These are phyloP conservation scores for Ceratocystis colombiana DNA, from an alignment of 2,329 filamentous ascomycete genomes.

Conservation along the genomic window DNA sequence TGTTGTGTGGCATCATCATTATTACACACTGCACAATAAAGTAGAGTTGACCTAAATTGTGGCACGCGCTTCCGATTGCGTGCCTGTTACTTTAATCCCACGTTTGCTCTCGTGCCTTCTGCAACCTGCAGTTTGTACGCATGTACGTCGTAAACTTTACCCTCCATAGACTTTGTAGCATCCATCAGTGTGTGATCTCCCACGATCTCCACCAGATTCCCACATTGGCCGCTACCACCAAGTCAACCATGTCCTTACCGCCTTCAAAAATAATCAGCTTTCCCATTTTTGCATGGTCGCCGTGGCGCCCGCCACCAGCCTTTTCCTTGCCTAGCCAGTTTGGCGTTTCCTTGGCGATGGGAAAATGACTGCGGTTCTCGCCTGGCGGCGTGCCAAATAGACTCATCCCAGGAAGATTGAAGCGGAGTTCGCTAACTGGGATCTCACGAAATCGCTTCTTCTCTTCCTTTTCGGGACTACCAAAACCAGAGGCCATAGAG, in stretches of 20 bases:
- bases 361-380: slow-evolving; percentile 29
- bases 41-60: no score
- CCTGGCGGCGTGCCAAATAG: slow-evolving; percentile 38
- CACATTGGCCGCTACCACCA: slow-evolving; percentile 83
- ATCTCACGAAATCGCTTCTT: slow-evolving; percentile 27
- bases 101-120: no score
- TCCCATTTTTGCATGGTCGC: slow-evolving; percentile 81
- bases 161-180: no score
- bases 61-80: no score
- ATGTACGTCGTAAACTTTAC: neutral
- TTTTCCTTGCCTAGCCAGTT: slow-evolving; percentile 77
- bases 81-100: no score
- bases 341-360: slow-evolving; percentile 34
- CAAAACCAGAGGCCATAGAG: slow-evolving; percentile 25
- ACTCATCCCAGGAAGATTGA: slow-evolving; percentile 64
- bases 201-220: slow-evolving; percentile 90
- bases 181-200: slow-evolving; percentile 42
- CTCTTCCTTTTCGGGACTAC: slow-evolving; percentile 10
- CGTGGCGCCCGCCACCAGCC: slow-evolving; percentile 75
- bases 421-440: slow-evolving; percentile 71
- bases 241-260: slow-evolving; percentile 88
- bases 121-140: neutral
- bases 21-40: no score
- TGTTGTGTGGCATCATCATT: no score
- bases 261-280: slow-evolving; percentile 86